Evolutionary conservation across 805 yeast genomes (phyloP).

Genomic region (Danielozyma ontarioensis): DNA sequence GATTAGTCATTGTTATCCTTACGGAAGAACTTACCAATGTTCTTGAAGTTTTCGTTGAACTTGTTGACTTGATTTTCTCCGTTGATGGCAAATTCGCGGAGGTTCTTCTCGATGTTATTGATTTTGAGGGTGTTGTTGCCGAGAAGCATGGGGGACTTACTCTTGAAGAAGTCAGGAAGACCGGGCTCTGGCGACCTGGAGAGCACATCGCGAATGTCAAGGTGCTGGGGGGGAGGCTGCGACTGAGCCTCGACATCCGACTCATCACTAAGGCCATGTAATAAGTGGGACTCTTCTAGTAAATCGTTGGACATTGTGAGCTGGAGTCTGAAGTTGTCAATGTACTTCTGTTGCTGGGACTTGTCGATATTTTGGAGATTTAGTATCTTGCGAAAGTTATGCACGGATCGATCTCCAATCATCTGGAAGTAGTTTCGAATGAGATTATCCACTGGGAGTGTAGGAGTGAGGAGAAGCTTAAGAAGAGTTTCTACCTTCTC

Average conservation of each 20-base stretch:
- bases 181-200: not conserved
- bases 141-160: slow-evolving; percentile 23
- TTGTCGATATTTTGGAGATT: slow-evolving; percentile 52
- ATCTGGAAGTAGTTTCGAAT: slow-evolving; percentile 61
- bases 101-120: slow-evolving; percentile 40
- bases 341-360: slow-evolving; percentile 22
- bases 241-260: slow-evolving; percentile 2
- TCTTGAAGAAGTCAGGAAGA: slow-evolving; percentile 1
- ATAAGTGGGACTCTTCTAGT: slow-evolving; percentile 23
- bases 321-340: slow-evolving; percentile 34
- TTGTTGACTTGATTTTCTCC: slow-evolving; percentile 61
- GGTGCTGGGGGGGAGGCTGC: slow-evolving; percentile 7
- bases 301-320: slow-evolving; percentile 22
- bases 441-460: slow-evolving; percentile 56
- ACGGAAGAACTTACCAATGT: slow-evolving; percentile 50
- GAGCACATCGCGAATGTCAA: slow-evolving; percentile 6
- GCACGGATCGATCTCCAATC: slow-evolving; percentile 57
- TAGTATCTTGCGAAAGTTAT: slow-evolving; percentile 62
- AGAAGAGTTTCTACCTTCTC: slow-evolving; percentile 55
- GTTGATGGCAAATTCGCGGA: slow-evolving; percentile 41
- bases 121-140: slow-evolving; percentile 27
- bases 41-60: slow-evolving; percentile 60
- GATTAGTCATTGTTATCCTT: slow-evolving; percentile 23
- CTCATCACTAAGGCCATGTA: slow-evolving; percentile 26
- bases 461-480: slow-evolving; percentile 59